Evolutionary conservation across 495 filamentous ascomycete genomes (phyloP).

Genomic region (Achaetomiella virescens): DNA sequence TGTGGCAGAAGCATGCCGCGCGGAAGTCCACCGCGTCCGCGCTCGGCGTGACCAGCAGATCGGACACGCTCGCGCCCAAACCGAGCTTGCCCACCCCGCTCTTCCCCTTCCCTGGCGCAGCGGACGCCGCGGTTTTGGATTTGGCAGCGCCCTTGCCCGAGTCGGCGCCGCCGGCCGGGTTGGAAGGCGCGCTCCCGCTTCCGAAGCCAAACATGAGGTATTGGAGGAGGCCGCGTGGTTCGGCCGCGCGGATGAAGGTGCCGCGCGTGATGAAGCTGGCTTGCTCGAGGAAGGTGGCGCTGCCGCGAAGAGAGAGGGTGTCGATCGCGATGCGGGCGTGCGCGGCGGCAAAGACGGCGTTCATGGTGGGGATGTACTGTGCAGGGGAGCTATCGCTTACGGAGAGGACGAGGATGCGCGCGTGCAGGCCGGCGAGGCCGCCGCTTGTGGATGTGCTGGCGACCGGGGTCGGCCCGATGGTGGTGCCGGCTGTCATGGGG

Average conservation of each 20-base stretch:
- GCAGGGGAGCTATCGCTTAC: constrained; percentile 76
- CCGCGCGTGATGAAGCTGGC: constrained; percentile 85
- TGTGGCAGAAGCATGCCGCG: constrained; percentile 95
- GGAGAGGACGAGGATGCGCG: constrained; percentile 79
- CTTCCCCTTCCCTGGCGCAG: constrained; percentile 40
- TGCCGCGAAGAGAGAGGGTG: constrained; percentile 75
- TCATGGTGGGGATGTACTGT: constrained; percentile 98
- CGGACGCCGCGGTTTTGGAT: background rate
- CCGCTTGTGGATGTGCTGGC: constrained; percentile 28
- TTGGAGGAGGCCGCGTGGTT: constrained; percentile 63
- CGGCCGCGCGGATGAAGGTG: constrained; percentile 69
- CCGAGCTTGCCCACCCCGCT: constrained; percentile 1
- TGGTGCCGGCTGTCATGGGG: constrained; percentile 4
- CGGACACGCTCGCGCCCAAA: constrained; percentile 16
- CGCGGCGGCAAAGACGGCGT: constrained; percentile 90
- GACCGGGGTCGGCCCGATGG: constrained; percentile 26
- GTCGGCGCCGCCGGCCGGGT: constrained; percentile 1
- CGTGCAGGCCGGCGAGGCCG: constrained; percentile 51
- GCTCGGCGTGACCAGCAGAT: constrained; percentile 63
- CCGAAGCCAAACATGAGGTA: constrained; percentile 93
- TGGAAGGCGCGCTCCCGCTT: constrained; percentile 33
- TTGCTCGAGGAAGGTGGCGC: constrained; percentile 85
- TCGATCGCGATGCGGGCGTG: constrained; percentile 82
- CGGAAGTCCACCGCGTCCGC: constrained; percentile 91
- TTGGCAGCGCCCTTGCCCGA: background rate